Evolutionary conservation across 441 rosid genomes (phyloP), one percentile per base, ranked within the genome.

Genomic region (Populus hybrid): DNA sequence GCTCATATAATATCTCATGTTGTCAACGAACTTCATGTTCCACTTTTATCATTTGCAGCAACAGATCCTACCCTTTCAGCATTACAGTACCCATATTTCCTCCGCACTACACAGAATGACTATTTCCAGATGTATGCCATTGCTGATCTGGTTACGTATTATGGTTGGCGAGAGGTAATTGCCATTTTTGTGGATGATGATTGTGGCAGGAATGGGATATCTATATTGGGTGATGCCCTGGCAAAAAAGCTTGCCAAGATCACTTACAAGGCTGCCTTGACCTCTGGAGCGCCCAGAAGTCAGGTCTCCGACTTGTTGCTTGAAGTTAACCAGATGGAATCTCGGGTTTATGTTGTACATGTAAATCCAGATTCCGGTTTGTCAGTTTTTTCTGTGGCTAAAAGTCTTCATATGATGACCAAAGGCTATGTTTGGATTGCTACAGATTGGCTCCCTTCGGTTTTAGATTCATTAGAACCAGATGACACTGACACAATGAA

Each of bases 351-450:
- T 85, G 93, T 93, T 30, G 95, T 92, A 16, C 99, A 95, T 76
- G 97, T 87, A 69, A 92, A 89, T 85, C 97, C 98, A 46, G 99
- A 93, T 84, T 82, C 97, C 0, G 99, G 99, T 74, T 78, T 93
- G 73, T 71, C 81, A 50, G 70, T 95, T 50, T 95, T 93, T 81
- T 83, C 93, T 30, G 83, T 78, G 5, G 99, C 99, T 50, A 91
- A 89, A 74, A 78, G 80, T 75, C 91, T 91, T 76, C 87, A 89
- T 21, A 95, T 95, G 99, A 89, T 85, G 88, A 76, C 50, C 70
- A 69, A 72, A 68, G 92, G 95, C 67, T 93, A 93, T 84, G 99
- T 95, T 67, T 95, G 99, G 99, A 93, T 95, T 67, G 87, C 98
- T 26, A 92, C 97, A 26, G 98, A 93, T 88, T 95, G 99, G 97